These are phyloP conservation scores for Butyriboletus appendiculatus DNA, from an alignment of 1,284 basidiomycete species.

Conservation along the genomic window DNA sequence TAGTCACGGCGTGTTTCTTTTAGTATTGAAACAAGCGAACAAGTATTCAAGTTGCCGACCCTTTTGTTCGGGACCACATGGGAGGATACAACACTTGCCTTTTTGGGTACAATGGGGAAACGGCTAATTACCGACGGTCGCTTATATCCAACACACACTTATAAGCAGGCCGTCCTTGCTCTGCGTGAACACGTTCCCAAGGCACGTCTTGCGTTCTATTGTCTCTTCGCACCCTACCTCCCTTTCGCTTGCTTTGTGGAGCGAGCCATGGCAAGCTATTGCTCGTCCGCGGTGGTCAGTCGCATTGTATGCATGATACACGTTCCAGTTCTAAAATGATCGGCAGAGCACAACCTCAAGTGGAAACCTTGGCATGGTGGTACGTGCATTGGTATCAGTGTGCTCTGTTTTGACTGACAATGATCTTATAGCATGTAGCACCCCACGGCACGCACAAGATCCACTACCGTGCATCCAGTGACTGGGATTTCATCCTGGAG, in stretches of 20 bases:
- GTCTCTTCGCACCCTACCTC: neutral
- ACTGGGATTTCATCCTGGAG: constrained; percentile 67
- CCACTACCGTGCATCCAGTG: constrained; percentile 51
- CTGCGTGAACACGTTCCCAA: constrained; percentile 3
- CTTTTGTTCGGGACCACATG: constrained; percentile 31
- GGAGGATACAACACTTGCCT: constrained; percentile 32
- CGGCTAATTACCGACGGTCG: constrained; percentile 5
- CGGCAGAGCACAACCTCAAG: constrained; percentile 25
- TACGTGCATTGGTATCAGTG: constrained; percentile 1
- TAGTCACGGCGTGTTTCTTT: constrained; percentile 5
- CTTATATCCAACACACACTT: constrained; percentile 3
- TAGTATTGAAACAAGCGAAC: constrained; percentile 15
- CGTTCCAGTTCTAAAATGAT: constrained; percentile 7
- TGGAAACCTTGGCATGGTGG: constrained; percentile 20
- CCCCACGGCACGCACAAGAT: constrained; percentile 52
- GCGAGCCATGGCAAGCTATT: constrained; percentile 24
- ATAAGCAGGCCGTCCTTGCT: constrained; percentile 16
- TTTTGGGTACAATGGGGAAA: constrained; percentile 30
- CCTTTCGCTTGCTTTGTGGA: neutral
- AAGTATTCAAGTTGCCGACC: constrained; percentile 8
- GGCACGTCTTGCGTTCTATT: constrained; percentile 3
- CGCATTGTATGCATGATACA: neutral
- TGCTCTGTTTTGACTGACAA: constrained; percentile 1
- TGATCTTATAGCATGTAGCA: constrained; percentile 8
- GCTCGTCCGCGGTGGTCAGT: constrained; percentile 34